Evolutionary conservation across 129 eudicot genomes (phyloP), one percentile per base, ranked within the genome.

Genomic region (Arctium minus): DNA sequence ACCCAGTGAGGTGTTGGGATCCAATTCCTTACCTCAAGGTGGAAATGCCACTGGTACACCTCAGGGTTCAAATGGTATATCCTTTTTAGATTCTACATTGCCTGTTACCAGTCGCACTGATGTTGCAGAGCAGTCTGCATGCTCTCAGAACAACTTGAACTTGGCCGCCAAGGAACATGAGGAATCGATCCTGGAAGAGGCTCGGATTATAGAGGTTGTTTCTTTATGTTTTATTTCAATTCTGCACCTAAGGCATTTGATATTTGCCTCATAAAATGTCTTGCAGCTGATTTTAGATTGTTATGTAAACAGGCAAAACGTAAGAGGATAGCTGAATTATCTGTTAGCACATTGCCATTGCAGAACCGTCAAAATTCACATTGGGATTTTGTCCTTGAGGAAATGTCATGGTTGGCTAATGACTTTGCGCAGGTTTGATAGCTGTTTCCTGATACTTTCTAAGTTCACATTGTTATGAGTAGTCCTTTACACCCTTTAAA

Each of bases 391-490:
- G 98, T 94, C 30, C 89, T 94, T 22, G 98, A 91, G 85, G 98
- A 94, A 85, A 92, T 94, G 96, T 80, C 90, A 77, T 94, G 98
- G 98, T 56, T 94, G 84, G 98, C 98, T 62, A 94, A 94, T 88
- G 98, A 94, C 82, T 94, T 94, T 89, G 92, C 98, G 8, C 98
- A 94, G 98, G 98, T 94, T 39, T 85, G 83, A 35, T 68, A 36
- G 68, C 9, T 74, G 33, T 62, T 75, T 73, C 29, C 68, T 75
- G 72, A 35, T 68, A 67, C 53, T 17, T 72, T n/a, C 0, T 27
- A 76, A 70, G 17, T 37, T 60, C 65, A 6, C n/a, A 32, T 78
- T 60, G 22, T 50, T 73, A 15, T 71, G 30, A 15, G 42, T 5
- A 30, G 46, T 88, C 5, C 33, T 75, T 77, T 48, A 46, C 79